Base-by-base conservation (phyloP, 176 grass and related monocot species). In the Zoysia japonica region DNA sequence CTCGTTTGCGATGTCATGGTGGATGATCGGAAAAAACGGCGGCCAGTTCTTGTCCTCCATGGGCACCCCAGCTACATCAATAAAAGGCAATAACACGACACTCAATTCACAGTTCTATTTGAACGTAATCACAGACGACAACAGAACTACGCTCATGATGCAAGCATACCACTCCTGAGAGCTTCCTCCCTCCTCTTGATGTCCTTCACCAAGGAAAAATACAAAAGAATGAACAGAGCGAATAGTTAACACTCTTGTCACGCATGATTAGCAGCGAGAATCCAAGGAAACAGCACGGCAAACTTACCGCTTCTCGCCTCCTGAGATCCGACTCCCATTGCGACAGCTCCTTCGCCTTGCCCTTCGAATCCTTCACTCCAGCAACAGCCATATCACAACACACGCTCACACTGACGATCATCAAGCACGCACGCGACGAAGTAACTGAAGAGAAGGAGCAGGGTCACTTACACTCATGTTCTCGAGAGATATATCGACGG, bases 31-130 rank as follows among this genome's bases (percentile, higher is more conserved):
- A 77, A 97, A 97, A 70, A 97, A 83, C 1, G 93, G 90, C 1
- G 93, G 93, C 90, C 90, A 97, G 53, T 97, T 97, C 79, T 97
- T 97, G 44, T 91, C 93, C 44, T 93, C 93, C 70, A 80, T 86
- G 61, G 88, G 45, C 57, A 97, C 84, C n/a, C 93, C 88, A 19
- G 89, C 85, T 91, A 67, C 41, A 41, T 70, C 64, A 75, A 47
- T 14, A 43, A 11, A 36, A 1, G 9, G 14, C n/a, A 68, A 15
- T 7, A 20, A 52, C 8, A 62, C 64, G 45, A 15, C 12, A 72
- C 28, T 59, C 36, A 51, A 16, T 38, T 67, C n/a, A 52, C 28
- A 28, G 28, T 20, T 80, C 41, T 40, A 77, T 52, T 20, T 36
- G 37, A 51, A 81, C 44, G 5, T 19, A 10, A 6, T 17, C 12